Evolutionary conservation across 108 stramenopile species (phyloP).

Genomic region (Craspedostauros australis): DNA sequence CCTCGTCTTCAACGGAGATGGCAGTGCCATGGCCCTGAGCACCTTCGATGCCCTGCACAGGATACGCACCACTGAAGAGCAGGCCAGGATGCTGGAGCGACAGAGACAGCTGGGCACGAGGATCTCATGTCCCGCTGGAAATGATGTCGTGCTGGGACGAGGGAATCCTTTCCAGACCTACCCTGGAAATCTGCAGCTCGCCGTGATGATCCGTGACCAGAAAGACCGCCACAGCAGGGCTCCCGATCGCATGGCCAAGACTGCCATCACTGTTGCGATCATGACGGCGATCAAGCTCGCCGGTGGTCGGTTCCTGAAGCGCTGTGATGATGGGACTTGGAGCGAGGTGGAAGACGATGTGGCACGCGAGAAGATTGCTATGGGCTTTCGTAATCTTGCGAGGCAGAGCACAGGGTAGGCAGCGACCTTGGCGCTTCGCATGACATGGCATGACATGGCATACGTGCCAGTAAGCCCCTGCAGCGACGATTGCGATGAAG

Average conservation of each 20-base stretch:
- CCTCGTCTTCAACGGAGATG: too few species aligned
- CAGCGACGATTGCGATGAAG: too few species aligned
- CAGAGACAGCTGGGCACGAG: too few species aligned
- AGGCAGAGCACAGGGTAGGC: too few species aligned
- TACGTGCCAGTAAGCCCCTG: too few species aligned
- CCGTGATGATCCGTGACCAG: neutral
- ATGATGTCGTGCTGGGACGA: constrained; percentile 13
- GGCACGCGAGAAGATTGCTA: constrained; percentile 10
- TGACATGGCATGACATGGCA: too few species aligned
- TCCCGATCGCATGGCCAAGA: neutral
- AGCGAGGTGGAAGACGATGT: neutral
- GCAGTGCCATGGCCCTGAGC: too few species aligned
- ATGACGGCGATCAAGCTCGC: neutral
- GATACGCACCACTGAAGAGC: too few species aligned
- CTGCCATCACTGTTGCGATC: neutral
- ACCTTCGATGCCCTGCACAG: too few species aligned
- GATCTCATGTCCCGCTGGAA: neutral
- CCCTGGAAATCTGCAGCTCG: neutral
- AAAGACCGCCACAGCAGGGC: constrained; percentile 4
- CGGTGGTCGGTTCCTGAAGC: constrained; percentile 10
- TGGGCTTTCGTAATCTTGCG: too few species aligned
- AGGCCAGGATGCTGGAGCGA: too few species aligned
- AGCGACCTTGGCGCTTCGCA: too few species aligned
- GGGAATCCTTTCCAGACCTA: neutral
- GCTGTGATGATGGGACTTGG: constrained; percentile 3